Conservation (phyloP, 371 early-diverging fungal species). For the Rhizopus microsporus region DNA sequence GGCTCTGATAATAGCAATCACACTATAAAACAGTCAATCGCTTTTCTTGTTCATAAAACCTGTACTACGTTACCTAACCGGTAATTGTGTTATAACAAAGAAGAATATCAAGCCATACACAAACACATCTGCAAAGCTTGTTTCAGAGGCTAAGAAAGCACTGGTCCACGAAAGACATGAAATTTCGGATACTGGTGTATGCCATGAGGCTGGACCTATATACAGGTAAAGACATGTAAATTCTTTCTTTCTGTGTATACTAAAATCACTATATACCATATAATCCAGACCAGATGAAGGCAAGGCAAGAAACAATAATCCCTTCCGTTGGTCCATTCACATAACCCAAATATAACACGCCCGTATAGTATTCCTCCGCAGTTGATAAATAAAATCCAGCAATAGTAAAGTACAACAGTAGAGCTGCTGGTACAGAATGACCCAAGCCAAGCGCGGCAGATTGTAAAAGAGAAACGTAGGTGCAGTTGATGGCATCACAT, state of each 20-base stretch:
- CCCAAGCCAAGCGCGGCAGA: constrained; percentile 86
- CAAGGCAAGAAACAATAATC: constrained; percentile 73
- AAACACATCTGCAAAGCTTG: constrained; percentile 40
- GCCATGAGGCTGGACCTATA: constrained; percentile 44
- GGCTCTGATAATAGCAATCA: constrained; percentile 33
- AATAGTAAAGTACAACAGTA: constrained; percentile 69
- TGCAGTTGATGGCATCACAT: constrained; percentile 92
- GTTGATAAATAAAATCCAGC: constrained; percentile 91
- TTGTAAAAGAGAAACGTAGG: constrained; percentile 84
- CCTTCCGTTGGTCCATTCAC: constrained; percentile 97
- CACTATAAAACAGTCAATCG: constrained; percentile 4
- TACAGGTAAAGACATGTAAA: not conserved
- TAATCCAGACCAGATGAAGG: constrained; percentile 72
- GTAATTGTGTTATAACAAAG: constrained; percentile 41
- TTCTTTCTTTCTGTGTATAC: not conserved
- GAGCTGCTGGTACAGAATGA: constrained; percentile 66
- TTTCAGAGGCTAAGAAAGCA: constrained; percentile 22
- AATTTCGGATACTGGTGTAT: constrained; percentile 31
- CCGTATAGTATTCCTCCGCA: constrained; percentile 97
- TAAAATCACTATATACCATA: constrained; percentile 35
- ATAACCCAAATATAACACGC: constrained; percentile 88
- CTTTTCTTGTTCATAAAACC: not conserved
- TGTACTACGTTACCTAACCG: constrained; percentile 35
- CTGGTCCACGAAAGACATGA: constrained; percentile 22
- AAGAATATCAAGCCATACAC: constrained; percentile 38